Conservation (phyloP, 768 basidiomycete species). For the Rhodotorula graminis region DNA sequence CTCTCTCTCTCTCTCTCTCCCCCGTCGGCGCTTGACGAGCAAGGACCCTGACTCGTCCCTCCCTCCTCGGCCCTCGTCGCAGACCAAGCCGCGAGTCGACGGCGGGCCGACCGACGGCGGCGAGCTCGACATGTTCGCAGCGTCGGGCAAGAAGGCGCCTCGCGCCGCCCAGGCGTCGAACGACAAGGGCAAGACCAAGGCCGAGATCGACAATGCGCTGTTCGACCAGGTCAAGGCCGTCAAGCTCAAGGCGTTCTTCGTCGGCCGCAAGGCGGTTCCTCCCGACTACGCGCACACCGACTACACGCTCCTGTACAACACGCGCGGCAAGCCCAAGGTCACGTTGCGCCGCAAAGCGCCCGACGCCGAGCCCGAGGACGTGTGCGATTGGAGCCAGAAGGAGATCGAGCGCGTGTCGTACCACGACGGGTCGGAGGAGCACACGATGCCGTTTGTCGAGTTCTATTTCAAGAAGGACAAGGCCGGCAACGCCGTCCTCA, state of each 20-base stretch:
- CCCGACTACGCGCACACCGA: background rate
- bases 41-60: background rate
- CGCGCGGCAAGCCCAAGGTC: background rate
- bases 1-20: no score
- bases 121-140: background rate
- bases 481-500: background rate
- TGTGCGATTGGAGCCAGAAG: background rate
- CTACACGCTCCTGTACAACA: background rate
- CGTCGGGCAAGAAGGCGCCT: background rate
- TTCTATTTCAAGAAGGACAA: background rate
- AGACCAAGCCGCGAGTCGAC: background rate
- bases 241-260: background rate
- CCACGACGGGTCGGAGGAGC: background rate
- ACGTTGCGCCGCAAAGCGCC: background rate
- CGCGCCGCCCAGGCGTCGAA: background rate
- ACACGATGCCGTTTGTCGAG: background rate
- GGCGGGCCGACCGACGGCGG: slow-evolving; percentile 5
- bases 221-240: background rate
- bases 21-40: no score
- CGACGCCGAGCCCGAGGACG: background rate
- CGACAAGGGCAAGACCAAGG: background rate
- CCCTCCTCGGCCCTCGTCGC: background rate
- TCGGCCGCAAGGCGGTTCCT: background rate
- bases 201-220: background rate
- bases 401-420: accelerated